Base-by-base conservation (phyloP, 1,284 basidiomycete species). In the Meira nashicola region DNA sequence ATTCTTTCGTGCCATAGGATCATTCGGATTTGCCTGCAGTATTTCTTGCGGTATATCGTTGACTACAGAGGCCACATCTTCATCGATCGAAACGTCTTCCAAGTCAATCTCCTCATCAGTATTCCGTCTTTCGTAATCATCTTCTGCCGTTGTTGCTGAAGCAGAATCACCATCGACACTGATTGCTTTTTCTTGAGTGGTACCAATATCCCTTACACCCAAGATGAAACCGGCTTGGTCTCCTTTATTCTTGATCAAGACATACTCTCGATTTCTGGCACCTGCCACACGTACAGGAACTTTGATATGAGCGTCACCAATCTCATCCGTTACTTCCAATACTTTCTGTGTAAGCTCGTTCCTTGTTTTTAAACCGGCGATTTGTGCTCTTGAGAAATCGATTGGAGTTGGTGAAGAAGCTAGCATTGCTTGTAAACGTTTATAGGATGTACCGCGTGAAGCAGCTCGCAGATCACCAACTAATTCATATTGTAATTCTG, bases 401-500 rank as follows among this genome's bases (percentile, higher is more conserved):
- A 96, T 83, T 0, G 94, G 86, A 0, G 92, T 94, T 1, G 84
- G 84, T 0, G 92, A 84, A 11, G 84, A 85, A 49, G 83, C 83
- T 7, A 96, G 81, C 95, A 98, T 99, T 58, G 88, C 87, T 70
- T 94, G 89, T 37, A 98, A 81, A 10, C 95, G 88, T 54, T 86
- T 86, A 80, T 93, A 89, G 5, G 91, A 95, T 7, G 92, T 94
- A 79, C 95, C 92, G 1, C 95, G 85, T 1, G 92, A 96, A 76
- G 92, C 92, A 47, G 94, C 82, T 4, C 93, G 86, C 59, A 97
- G 81, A 80, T 99, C 95, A 59, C 94, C 94, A 33, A 98, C 88
- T 66, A 99, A 92, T 81, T 99, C 95, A 79, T 98, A 99, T 76
- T 99, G 92, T 21, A 95, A 86, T 79, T 97, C 93, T 0, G 90